A percentile compares a stretch with the other conserved stretches of the same genome.
These are phyloP conservation scores for Rhynchosporium secalis DNA, from an alignment of 2,329 filamentous ascomycete species.

Conservation along the genomic window DNA sequence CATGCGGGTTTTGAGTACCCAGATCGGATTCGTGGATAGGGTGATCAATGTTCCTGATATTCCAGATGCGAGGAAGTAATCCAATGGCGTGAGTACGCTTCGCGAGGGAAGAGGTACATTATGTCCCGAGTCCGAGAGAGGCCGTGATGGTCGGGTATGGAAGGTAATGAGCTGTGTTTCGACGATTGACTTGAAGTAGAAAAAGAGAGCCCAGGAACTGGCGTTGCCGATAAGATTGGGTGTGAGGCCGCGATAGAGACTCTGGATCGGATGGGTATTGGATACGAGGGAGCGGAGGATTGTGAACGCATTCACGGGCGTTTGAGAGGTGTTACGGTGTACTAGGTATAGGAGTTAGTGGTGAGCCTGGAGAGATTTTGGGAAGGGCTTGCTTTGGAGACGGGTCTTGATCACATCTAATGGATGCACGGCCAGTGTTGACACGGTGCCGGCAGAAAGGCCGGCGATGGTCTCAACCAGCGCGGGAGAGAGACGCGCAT, in stretches of 20 bases:
- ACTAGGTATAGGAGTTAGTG: constrained; percentile 43
- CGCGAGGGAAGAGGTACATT: not conserved
- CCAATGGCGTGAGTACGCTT: constrained; percentile 43
- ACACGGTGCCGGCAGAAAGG: constrained; percentile 81
- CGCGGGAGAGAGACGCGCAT: constrained; percentile 68
- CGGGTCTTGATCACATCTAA: constrained; percentile 96
- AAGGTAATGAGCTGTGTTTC: constrained; percentile 45
- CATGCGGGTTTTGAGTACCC: constrained; percentile 99
- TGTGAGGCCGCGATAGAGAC: constrained; percentile 85
- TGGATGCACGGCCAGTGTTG: constrained; percentile 86
- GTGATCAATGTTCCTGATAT: constrained; percentile 72
- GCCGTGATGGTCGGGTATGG: constrained; percentile 24
- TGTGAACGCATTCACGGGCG: constrained; percentile 50
- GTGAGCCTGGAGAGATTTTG: constrained; percentile 26
- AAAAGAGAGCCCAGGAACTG: constrained; percentile 88
- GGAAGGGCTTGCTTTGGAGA: constrained; percentile 68
- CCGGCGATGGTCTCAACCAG: constrained; percentile 86
- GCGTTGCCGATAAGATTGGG: constrained; percentile 92
- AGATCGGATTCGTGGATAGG: constrained; percentile 87
- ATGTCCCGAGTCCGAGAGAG: constrained; percentile 7
- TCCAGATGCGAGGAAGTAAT: constrained; percentile 82
- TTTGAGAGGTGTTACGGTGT: constrained; percentile 48
- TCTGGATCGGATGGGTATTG: constrained; percentile 59
- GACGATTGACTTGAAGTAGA: constrained; percentile 67
- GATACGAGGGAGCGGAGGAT: constrained; percentile 48